Percentiles rank a stretch among this genome's conserved stretches.
Evolutionary conservation across 768 basidiomycete species (phyloP).

Genomic region (Amanita inopinata): DNA sequence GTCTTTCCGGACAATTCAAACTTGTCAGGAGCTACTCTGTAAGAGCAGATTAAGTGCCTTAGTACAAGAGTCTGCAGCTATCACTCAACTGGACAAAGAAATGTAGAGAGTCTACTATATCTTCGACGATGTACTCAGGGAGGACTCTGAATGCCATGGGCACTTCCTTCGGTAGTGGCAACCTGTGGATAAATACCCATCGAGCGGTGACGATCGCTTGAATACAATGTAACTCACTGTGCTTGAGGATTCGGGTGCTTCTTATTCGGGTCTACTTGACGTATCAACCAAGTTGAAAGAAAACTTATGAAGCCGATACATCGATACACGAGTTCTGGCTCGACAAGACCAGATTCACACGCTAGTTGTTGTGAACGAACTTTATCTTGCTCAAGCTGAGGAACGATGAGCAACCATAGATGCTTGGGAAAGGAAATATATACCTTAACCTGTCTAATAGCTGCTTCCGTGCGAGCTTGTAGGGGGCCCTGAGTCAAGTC

Average conservation of each 20-base stretch:
- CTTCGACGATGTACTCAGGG: slow-evolving; percentile 92
- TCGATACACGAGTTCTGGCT: slow-evolving; percentile 74
- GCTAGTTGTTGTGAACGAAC: slow-evolving; percentile 67
- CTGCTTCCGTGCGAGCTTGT: slow-evolving; percentile 69
- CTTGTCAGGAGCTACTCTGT: slow-evolving; percentile 64
- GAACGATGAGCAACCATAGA: neutral
- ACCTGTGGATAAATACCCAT: slow-evolving; percentile 29
- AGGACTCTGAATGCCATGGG: slow-evolving; percentile 79
- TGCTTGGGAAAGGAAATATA: neutral
- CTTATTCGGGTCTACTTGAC: slow-evolving; percentile 76
- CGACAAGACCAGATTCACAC: slow-evolving; percentile 77
- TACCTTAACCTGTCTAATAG: slow-evolving; percentile 73
- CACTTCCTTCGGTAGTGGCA: slow-evolving; percentile 80
- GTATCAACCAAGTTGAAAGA: slow-evolving; percentile 88
- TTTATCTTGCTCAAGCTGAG: slow-evolving; percentile 58
- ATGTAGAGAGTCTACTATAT: slow-evolving; percentile 81
- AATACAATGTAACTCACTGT: slow-evolving; percentile 37
- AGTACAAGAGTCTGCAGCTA: neutral
- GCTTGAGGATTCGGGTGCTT: slow-evolving; percentile 61
- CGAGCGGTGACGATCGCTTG: neutral
- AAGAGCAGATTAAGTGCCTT: neutral
- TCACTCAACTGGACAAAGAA: slow-evolving; percentile 68
- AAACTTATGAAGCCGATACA: slow-evolving; percentile 82
- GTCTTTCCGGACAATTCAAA: slow-evolving; percentile 79
- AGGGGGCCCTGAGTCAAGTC: slow-evolving; percentile 42